These are phyloP conservation scores for Apiotrichum gracile DNA, from an alignment of 1,284 basidiomycete genomes.

Conservation along the genomic window DNA sequence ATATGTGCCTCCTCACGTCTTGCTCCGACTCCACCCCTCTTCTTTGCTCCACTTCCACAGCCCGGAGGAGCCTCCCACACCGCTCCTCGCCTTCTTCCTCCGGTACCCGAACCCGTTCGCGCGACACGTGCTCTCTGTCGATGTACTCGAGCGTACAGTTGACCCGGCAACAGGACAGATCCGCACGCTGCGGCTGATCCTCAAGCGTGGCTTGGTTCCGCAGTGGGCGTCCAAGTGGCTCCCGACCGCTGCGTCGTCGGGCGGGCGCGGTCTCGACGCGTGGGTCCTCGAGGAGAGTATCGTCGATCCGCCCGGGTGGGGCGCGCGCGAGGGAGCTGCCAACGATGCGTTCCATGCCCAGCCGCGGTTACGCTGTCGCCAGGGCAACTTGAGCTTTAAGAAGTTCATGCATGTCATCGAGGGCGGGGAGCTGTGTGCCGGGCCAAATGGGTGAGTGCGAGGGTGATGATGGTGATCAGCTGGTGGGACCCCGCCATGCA, in stretches of 20 bases:
- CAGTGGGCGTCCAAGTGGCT: constrained; percentile 74
- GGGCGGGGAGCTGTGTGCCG: constrained; percentile 38
- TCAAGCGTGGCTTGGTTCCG: constrained; percentile 84
- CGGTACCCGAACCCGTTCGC: constrained; percentile 97
- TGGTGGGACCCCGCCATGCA: neutral
- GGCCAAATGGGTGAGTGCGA: constrained; percentile 34
- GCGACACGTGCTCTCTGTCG: constrained; percentile 87
- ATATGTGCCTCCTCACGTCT: no score
- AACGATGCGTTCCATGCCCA: constrained; percentile 19
- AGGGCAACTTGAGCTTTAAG: constrained; percentile 45
- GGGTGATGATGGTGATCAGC: neutral
- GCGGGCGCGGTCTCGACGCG: constrained; percentile 54
- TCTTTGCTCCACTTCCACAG: constrained; percentile 17
- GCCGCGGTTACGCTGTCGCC: constrained; percentile 33
- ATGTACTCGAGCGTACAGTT: constrained; percentile 77
- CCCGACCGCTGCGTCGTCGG: constrained; percentile 56
- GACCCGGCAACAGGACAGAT: constrained; percentile 65
- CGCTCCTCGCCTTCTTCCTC: constrained; percentile 86
- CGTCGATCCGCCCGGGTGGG: constrained; percentile 51
- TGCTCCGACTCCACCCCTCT: neutral
- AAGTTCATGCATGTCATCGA: constrained; percentile 48
- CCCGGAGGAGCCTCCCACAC: constrained; percentile 56
- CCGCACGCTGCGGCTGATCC: constrained; percentile 81
- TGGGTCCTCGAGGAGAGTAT: constrained; percentile 91
- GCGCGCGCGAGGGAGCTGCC: neutral